Percentiles rank a stretch among this genome's conserved stretches.
Conservation (phyloP, 257 asterid species). For the Solanum appendiculatum region DNA sequence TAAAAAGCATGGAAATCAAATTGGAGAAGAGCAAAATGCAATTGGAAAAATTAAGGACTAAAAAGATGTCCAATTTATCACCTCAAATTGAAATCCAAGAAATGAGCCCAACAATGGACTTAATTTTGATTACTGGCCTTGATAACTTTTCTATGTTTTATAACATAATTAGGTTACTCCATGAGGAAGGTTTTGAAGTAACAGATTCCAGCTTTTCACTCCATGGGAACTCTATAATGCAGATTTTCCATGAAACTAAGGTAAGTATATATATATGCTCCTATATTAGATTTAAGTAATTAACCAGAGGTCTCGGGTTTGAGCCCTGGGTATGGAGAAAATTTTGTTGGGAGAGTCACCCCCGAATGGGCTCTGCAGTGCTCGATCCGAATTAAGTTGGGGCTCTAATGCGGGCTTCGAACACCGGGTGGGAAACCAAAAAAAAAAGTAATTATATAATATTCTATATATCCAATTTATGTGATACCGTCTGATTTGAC, state of each 20-base stretch:
- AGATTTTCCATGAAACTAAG: constrained; percentile 20
- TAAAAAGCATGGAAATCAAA: constrained; percentile 14
- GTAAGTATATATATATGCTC: neutral
- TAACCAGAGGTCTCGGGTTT: too few relatives aligned
- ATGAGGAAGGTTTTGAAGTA: constrained; percentile 28
- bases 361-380: too few relatives aligned
- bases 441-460: too few relatives aligned
- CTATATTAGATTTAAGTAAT: too few relatives aligned
- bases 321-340: too few relatives aligned
- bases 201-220: constrained; percentile 28
- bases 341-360: too few relatives aligned
- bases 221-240: constrained; percentile 29
- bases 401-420: too few relatives aligned
- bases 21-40: constrained; percentile 20
- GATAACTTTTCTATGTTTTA: constrained; percentile 16
- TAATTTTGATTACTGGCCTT: constrained; percentile 20
- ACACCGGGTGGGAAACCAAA: too few relatives aligned
- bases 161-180: constrained; percentile 14
- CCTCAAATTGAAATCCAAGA: constrained; percentile 33
- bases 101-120: constrained; percentile 27
- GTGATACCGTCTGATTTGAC: neutral
- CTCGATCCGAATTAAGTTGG: too few relatives aligned
- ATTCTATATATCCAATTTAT: neutral
- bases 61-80: constrained; percentile 1
- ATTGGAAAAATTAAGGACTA: constrained; percentile 15